phyloP scores from a whole-genome alignment of 2,329 filamentous ascomycete genomes.

The Arthroderma uncinatum region DNA sequence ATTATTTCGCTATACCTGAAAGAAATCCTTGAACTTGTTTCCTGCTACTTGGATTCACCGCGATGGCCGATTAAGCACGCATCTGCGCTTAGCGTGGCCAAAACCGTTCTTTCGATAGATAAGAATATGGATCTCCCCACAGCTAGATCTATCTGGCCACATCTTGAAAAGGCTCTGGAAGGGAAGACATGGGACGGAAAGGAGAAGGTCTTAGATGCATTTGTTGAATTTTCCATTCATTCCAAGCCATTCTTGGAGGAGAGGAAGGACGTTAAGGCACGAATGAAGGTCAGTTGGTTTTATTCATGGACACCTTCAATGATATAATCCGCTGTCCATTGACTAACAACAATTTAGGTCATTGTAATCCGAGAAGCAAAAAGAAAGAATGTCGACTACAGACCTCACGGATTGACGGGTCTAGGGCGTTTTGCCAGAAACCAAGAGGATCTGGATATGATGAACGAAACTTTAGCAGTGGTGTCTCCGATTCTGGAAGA shows the following conservation, averaged over 20 bases:
- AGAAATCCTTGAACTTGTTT: constrained; percentile 64
- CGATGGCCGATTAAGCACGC: constrained; percentile 89
- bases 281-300: constrained; percentile 51
- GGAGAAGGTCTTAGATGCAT: constrained; percentile 68
- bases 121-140: constrained; percentile 3
- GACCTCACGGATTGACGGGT: constrained; percentile 59
- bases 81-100: constrained; percentile 67
- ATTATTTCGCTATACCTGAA: constrained; percentile 71
- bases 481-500: constrained; percentile 53
- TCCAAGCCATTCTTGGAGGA: constrained; percentile 49
- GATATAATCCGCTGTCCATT: background rate
- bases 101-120: constrained; percentile 41
- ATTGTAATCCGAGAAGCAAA: constrained; percentile 78
- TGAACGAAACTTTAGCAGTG: constrained; percentile 54
- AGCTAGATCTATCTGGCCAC: constrained; percentile 56
- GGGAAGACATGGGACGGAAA: constrained; percentile 93
- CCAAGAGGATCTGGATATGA: constrained; percentile 58
- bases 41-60: constrained; percentile 60
- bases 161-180: constrained; percentile 66
- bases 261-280: constrained; percentile 47
- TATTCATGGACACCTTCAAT: background rate
- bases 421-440: constrained; percentile 62
- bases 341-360: constrained; percentile 29
- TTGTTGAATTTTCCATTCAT: constrained; percentile 64
- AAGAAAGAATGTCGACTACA: constrained; percentile 76